These are phyloP conservation scores for Diaporthe eres DNA, from an alignment of 2,329 filamentous ascomycete species.

Conservation along the genomic window DNA sequence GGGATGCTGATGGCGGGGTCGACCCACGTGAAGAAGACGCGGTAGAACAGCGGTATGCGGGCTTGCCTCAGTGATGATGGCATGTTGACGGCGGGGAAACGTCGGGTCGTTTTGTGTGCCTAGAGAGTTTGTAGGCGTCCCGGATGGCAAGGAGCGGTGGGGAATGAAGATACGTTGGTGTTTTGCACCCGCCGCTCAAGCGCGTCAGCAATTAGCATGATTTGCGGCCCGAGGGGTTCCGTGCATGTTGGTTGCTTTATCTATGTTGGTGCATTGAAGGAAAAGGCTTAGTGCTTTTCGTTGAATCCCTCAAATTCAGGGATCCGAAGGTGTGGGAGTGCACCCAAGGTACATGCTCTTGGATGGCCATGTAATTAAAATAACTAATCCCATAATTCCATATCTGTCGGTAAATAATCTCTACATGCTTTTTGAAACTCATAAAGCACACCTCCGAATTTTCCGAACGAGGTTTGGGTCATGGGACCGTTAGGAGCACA, in stretches of 20 bases:
- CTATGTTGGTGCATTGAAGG: background rate
- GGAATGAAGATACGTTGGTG: background rate
- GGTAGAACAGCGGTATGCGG: background rate
- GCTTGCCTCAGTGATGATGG: background rate
- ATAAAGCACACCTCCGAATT: background rate
- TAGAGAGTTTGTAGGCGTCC: background rate
- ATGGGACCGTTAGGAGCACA: background rate
- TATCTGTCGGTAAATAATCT: rapidly evolving
- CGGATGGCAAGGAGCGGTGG: background rate
- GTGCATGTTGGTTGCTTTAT: background rate
- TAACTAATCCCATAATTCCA: background rate
- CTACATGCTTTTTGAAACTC: background rate
- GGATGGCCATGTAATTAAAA: background rate
- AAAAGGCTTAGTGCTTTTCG: background rate
- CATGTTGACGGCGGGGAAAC: background rate
- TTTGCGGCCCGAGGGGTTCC: background rate
- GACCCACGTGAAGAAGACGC: background rate
- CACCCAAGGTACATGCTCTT: too few relatives aligned
- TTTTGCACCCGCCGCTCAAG: background rate
- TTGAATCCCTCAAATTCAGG: background rate
- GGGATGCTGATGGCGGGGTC: background rate
- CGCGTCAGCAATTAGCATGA: background rate
- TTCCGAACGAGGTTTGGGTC: background rate
- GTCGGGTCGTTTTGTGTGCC: background rate
- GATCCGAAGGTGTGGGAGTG: too few relatives aligned